Evolutionary conservation across 495 filamentous ascomycete species (phyloP).

Genomic region (Parathielavia hyrcaniae): DNA sequence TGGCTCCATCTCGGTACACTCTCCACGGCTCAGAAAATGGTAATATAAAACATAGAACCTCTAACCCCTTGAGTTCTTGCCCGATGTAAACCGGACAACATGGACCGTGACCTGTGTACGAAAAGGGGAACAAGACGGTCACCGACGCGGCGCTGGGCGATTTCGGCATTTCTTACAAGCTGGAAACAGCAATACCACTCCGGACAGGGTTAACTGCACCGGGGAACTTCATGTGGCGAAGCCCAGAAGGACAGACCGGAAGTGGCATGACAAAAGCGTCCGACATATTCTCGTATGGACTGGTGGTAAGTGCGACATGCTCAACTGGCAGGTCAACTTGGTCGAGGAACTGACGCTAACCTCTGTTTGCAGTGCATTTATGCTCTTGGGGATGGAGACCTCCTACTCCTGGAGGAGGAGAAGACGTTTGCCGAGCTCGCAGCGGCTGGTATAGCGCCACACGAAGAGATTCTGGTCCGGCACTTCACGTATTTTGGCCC

Average conservation of each 20-base stretch:
- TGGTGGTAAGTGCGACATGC: neutral
- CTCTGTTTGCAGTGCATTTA: neutral
- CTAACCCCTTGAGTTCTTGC: neutral
- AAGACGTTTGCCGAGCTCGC: neutral
- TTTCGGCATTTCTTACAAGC: slow-evolving; percentile 1
- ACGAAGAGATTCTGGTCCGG: neutral
- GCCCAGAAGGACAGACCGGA: slow-evolving; percentile 9
- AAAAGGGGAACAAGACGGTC: slow-evolving; percentile 6
- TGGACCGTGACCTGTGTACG: slow-evolving; percentile 3
- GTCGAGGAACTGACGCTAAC: too few relatives aligned
- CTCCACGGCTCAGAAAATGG: neutral
- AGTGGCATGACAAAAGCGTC: slow-evolving; percentile 6
- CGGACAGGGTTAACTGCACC: neutral
- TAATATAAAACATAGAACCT: neutral
- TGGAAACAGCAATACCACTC: neutral
- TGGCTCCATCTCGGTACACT: slow-evolving; percentile 5
- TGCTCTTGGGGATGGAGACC: neutral
- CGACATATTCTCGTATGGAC: slow-evolving; percentile 4
- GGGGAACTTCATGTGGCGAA: slow-evolving; percentile 7
- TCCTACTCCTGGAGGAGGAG: slow-evolving; percentile 2
- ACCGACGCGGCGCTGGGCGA: slow-evolving; percentile 2
- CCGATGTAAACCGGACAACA: slow-evolving; percentile 10
- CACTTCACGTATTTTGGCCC: slow-evolving; percentile 8
- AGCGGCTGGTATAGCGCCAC: neutral
- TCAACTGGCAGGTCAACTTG: neutral